Base-by-base conservation (phyloP, 2,329 filamentous ascomycete species). In the Chalaropsis thielavioides region DNA sequence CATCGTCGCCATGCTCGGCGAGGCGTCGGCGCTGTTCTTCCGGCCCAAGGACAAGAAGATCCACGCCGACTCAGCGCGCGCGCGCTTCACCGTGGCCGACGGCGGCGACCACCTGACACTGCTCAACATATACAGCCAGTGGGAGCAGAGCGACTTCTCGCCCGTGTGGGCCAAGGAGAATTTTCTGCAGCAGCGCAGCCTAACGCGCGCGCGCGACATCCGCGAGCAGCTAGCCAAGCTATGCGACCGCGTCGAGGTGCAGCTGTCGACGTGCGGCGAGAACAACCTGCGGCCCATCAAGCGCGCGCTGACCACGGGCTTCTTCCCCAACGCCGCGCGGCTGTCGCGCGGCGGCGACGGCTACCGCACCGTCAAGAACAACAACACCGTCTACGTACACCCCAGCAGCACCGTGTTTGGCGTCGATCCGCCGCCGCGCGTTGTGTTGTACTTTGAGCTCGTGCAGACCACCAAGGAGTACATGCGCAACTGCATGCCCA, bases 31-130 rank as follows among this genome's bases (percentile, higher is more conserved):
- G 0, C 81, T 99, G 4, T 99, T 96, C 79, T 95, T 95, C 80
- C 83, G 91, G 0, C 92, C 94, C 22, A 96, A 96, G 73, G 92
- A 99, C 76, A 96, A 97, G 79, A 96, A 96, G 74, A 87, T 96
- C 35, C 90, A 96, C 71, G 94, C 94, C 13, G 92, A 99, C 74
- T 90, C 88, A 68, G 94, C 94, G 0, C 85, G 91, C 15, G 87
- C 88, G 43, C 84, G 92, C 1, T 97, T 97, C 75, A 95, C 90
- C 0, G 80, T 92, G 72, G 90, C 90, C 70, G 91, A 95, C 68
- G 92, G 92, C 43, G 94, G 94, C 51, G 94, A 99, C 72, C 89
- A 96, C 71, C 73, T 94, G 4, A 91, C 90, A 0, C 82, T 95
- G 1, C 83, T 97, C 60, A 96, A 96, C 71, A 87, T 99, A 70